Evolutionary conservation across 768 basidiomycete genomes (phyloP), one percentile per base, ranked within the genome.

Genomic region (Mycena venus): DNA sequence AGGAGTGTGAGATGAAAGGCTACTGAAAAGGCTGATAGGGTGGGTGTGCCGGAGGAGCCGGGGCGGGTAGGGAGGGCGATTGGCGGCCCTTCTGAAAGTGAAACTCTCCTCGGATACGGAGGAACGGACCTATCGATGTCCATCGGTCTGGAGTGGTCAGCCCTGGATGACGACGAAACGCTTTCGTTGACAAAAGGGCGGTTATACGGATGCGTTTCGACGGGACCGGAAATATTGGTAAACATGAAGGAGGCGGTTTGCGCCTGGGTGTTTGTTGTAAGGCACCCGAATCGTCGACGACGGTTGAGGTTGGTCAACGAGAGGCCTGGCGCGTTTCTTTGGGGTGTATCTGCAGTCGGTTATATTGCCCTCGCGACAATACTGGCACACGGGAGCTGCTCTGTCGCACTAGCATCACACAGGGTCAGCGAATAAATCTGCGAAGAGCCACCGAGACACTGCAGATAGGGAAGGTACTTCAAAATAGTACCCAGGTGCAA

Each of bases 331-430:
- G 15, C 91, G 84, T 76, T 92, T 93, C 83, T 94, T 93, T 11
- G 93, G 92, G 40, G 92, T 93, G 78, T 94, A 93, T 77, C 92
- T 92, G 82, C 92, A 93, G 59, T 90, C 89, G 19, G 83, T 81
- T 44, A 86, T 87, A 60, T 88, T 85, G 70, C 87, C 85, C 59
- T 89, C 89, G 44, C 85, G 84, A 69, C 93, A 94, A 72, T 93
- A 90, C 77, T 93, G 92, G 82, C 93, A 94, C 31, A 92, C 86
- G 0, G 93, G 93, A 49, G 93, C 85, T 79, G 91, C 93, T 61
- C 93, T 87, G 80, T 94, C 93, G 80, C 93, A 94, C 93, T 94
- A 72, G 36, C 68, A 44, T 67, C n/a, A n/a, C 40, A 34, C 60
- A 25, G 64, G 25, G 58, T 56, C 15, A 70, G 60, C n/a, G n/a